Base-by-base conservation (phyloP, 2,329 filamentous ascomycete genomes). In the Grosmannia clavigera region DNA sequence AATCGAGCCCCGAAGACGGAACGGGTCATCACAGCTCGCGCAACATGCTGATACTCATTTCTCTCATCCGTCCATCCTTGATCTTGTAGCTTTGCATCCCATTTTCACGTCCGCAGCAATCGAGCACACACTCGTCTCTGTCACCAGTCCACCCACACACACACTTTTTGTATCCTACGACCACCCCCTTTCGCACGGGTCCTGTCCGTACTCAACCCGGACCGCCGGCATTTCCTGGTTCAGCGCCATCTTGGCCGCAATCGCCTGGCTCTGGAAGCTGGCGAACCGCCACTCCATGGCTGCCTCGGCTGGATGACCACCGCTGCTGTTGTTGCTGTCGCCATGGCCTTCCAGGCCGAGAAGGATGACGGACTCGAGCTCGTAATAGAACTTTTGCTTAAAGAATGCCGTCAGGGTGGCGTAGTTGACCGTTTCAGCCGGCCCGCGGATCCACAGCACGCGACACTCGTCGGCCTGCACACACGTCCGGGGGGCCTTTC, bases 211-310 rank as follows among this genome's bases (percentile, higher is more conserved):
- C 31, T 60, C 60, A 38, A 64, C 63, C 1, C 51, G 51, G 22
- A 64, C 58, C 48, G 59, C 57, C 50, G 52, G 58, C 43, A 51
- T 55, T 50, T 64, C 61, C 58, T 64, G 63, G 59, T 64, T 64
- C 33, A 64, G 60, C 46, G 63, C 63, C 63, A 64, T 64, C 55
- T 64, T 64, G 60, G 63, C 63, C 16, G 63, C 63, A 58, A 64
- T 64, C 19, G 63, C 63, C 58, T 64, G 63, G 46, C 63, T 64
- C 61, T 64, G 63, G 58, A 64, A 64, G 31, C 63, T 64, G 1
- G 63, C 61, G 38, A 64, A 64, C 29, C 63, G 63, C 63, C 63
- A 64, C 51, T 64, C 63, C 63, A 64, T 63, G 48, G 25, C 48
- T 3, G 55, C 19, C 54, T 60, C 33, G 46, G 51, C 40, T 58